Base-by-base conservation (phyloP, 768 basidiomycete genomes). In the Gloeopeniophorella convolvens region DNA sequence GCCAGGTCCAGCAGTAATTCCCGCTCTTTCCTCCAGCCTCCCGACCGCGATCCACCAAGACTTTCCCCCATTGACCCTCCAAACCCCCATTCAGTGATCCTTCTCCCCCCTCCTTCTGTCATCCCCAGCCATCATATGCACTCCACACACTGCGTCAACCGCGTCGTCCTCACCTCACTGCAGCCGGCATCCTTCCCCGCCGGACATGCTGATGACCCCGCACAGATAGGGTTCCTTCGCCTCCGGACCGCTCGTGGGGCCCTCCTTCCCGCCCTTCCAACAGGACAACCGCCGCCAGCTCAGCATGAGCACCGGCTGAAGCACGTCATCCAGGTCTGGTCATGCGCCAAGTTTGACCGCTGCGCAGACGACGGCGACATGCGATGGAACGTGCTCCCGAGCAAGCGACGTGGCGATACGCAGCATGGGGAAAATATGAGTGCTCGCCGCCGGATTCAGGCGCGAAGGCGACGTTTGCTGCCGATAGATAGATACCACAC, bases 51-150 rank as follows among this genome's bases (percentile, higher is more conserved):
- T 83, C 20, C 79, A 79, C 58, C 75, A 75, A 23, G 67, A 73
- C 35, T 81, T 78, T 66, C 80, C 78, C 54, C 78, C 63, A 24
- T 44, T 68, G 48, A 56, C 76, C 42, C 67, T 86, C 43, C 85
- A 84, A 62, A 86, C 84, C 4, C 86, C 85, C 37, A 80, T 88
- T 72, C 86, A 88, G 61, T 63, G 77, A n/a, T 84, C 81, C 66
- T 85, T 85, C 54, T 68, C 70, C 70, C 67, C 1, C 73, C 70
- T 30, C 74, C 73, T 5, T 75, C 76, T 21, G 69, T 66, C 23
- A 71, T 73, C 1, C 80, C 80, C 1, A 70, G 65, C 39, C 77
- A 78, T 33, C 80, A 80, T 0, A 61, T 67, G 3, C 69, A 67
- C 56, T 60, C 64, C 2, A 61, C 60, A 50, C 82, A 84, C 51